Evolutionary conservation across 2,329 filamentous ascomycete species (phyloP).

Genomic region (Diaporthe humulicola): DNA sequence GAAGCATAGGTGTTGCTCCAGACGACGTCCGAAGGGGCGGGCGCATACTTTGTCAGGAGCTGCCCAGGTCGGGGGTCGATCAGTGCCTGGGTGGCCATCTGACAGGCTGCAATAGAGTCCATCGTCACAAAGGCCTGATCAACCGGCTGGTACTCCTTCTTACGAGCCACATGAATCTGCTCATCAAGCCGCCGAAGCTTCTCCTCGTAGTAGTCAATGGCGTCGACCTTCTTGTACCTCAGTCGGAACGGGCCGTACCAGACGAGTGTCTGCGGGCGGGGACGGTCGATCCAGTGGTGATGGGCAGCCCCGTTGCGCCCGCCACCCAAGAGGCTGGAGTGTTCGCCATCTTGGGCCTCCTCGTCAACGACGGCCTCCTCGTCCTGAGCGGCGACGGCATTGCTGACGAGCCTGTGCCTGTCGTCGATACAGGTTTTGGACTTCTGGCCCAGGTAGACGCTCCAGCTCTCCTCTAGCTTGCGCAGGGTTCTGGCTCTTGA

Average conservation of each 20-base stretch:
- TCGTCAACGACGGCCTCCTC: constrained; percentile 51
- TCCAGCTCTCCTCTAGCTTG: constrained; percentile 87
- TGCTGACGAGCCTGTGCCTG: constrained; percentile 8
- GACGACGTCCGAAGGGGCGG: constrained; percentile 91
- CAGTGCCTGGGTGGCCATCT: constrained; percentile 96
- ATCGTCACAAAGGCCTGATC: constrained; percentile 96
- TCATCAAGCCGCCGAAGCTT: constrained; percentile 84
- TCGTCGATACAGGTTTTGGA: constrained; percentile 48
- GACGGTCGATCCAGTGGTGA: constrained; percentile 59
- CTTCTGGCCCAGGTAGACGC: constrained; percentile 76
- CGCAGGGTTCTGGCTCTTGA: constrained; percentile 75
- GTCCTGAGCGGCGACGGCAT: constrained; percentile 42
- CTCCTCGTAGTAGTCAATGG: constrained; percentile 95
- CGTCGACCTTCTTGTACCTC: constrained; percentile 81
- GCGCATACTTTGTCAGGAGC: constrained; percentile 86
- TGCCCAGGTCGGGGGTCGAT: constrained; percentile 91
- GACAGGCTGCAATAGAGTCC: constrained; percentile 91
- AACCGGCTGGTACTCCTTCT: constrained; percentile 81
- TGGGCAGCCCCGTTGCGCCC: constrained; percentile 43
- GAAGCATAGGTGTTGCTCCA: constrained; percentile 94
- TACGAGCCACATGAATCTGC: constrained; percentile 76
- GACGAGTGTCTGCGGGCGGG: constrained; percentile 77
- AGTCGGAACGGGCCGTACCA: constrained; percentile 84
- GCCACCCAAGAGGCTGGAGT: constrained; percentile 41
- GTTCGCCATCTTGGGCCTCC: constrained; percentile 56